Conservation (phyloP, 352 stramenopile genomes). For the Phytophthora ohioensis region DNA sequence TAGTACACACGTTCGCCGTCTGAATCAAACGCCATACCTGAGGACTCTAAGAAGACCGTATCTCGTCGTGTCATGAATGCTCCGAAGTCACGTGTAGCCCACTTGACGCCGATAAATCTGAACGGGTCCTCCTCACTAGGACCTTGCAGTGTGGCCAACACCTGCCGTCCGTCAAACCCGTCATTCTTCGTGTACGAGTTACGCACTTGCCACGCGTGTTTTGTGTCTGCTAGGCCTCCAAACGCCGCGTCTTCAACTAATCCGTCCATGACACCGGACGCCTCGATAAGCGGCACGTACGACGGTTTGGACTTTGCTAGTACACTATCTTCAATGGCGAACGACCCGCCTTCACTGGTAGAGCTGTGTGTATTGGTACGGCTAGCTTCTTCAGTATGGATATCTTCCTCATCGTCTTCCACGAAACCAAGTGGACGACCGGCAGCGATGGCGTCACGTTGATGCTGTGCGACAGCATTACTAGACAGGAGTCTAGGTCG, state of each 20-base stretch:
- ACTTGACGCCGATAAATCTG: slow-evolving; percentile 50
- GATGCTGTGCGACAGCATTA: slow-evolving; percentile 48
- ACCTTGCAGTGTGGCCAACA: slow-evolving; percentile 42
- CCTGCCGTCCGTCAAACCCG: slow-evolving; percentile 37
- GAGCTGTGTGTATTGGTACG: slow-evolving; percentile 42
- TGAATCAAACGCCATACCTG: slow-evolving; percentile 45
- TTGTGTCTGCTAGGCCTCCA: slow-evolving; percentile 32
- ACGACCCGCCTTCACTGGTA: slow-evolving; percentile 40
- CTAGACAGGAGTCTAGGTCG: slow-evolving; percentile 53
- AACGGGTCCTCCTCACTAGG: slow-evolving; percentile 51
- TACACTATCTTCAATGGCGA: slow-evolving; percentile 32
- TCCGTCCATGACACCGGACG: slow-evolving; percentile 35
- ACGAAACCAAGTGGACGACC: slow-evolving; percentile 30
- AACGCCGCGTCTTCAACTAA: slow-evolving; percentile 38
- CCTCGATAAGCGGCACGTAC: slow-evolving; percentile 33
- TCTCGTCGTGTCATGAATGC: slow-evolving; percentile 46
- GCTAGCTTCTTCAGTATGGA: slow-evolving; percentile 16
- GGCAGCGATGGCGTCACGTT: slow-evolving; percentile 39
- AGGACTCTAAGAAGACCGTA: slow-evolving; percentile 47
- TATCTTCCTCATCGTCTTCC: slow-evolving; percentile 26
- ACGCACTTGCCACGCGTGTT: slow-evolving; percentile 38
- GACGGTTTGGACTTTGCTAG: slow-evolving; percentile 32
- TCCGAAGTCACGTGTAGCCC: slow-evolving; percentile 39
- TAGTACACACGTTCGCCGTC: slow-evolving; percentile 47
- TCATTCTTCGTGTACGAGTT: slow-evolving; percentile 53